Percentiles rank a stretch among this genome's conserved stretches.
These are phyloP conservation scores for Hydrangea macrophylla DNA, from an alignment of 148 eudicot species.

Conservation along the genomic window DNA sequence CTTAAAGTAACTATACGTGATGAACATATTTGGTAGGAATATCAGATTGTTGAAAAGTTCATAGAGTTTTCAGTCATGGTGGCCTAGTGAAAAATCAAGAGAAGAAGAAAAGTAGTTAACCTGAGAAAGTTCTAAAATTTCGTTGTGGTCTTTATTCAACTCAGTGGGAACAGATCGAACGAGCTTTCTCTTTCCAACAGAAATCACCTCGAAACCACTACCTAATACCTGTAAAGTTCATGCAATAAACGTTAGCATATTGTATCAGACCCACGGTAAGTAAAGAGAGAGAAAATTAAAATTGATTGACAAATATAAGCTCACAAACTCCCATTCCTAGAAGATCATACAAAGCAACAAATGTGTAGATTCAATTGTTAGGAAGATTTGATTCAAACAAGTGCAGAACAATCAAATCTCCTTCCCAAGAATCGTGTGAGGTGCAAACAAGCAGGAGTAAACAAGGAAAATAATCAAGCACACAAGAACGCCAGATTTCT, in stretches of 20 bases:
- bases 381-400: too few species aligned
- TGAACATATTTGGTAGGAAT: neutral
- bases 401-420: too few species aligned
- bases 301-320: neutral
- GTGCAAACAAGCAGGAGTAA: too few species aligned
- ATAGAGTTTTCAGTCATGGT: neutral
- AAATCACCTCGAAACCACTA: conserved; percentile 94
- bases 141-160: conserved; percentile 95
- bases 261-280: neutral
- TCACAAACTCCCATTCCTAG: neutral
- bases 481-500: too few species aligned
- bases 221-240: conserved; percentile 65
- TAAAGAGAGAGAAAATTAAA: neutral
- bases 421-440: too few species aligned
- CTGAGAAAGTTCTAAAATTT: conserved; percentile 94
- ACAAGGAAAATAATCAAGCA: too few species aligned
- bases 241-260: neutral
- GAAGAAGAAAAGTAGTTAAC: conserved; percentile 25
- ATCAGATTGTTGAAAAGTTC: neutral
- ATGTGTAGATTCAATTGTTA: too few species aligned
- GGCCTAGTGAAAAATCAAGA: neutral
- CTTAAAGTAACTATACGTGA: neutral
- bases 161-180: conserved; percentile 96
- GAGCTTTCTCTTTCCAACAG: conserved; percentile 91
- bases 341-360: neutral